These are phyloP conservation scores for Coniella vitis DNA, from an alignment of 2,329 filamentous ascomycete genomes.

Conservation along the genomic window DNA sequence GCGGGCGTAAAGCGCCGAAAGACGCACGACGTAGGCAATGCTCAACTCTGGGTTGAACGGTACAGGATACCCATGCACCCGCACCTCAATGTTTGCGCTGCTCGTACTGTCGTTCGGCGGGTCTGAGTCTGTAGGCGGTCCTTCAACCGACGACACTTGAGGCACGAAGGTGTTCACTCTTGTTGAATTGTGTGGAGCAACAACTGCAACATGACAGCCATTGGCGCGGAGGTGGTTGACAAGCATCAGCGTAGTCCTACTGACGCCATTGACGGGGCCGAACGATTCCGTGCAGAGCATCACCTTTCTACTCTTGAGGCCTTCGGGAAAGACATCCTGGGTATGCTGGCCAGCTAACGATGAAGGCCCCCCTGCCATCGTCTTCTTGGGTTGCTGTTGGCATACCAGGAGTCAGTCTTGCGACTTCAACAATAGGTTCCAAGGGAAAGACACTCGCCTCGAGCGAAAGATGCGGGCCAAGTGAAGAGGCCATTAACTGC, in stretches of 20 bases:
- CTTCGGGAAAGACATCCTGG: constrained; percentile 36
- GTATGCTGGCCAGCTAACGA: constrained; percentile 25
- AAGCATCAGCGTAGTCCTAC: constrained; percentile 61
- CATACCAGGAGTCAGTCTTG: not conserved
- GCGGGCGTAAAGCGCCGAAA: constrained; percentile 52
- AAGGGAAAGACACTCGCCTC: no score
- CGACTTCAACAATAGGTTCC: no score
- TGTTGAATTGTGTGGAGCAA: constrained; percentile 54
- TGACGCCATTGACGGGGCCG: constrained; percentile 68
- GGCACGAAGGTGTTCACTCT: constrained; percentile 47
- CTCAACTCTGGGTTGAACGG: constrained; percentile 68
- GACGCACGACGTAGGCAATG: constrained; percentile 61
- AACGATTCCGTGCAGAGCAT: constrained; percentile 66
- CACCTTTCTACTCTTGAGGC: constrained; percentile 54
- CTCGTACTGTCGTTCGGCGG: not conserved
- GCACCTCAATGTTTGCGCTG: constrained; percentile 40
- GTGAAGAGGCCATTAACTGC: no score
- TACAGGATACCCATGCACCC: constrained; percentile 57
- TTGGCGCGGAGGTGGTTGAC: constrained; percentile 60
- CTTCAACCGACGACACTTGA: not conserved
- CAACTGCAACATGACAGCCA: constrained; percentile 58
- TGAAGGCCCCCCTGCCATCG: not conserved
- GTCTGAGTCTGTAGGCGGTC: not conserved
- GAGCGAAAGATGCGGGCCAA: no score
- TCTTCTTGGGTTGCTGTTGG: not conserved